phyloP scores from a whole-genome alignment of 345 rosid genomes.

The Stellera chamaejasme region DNA sequence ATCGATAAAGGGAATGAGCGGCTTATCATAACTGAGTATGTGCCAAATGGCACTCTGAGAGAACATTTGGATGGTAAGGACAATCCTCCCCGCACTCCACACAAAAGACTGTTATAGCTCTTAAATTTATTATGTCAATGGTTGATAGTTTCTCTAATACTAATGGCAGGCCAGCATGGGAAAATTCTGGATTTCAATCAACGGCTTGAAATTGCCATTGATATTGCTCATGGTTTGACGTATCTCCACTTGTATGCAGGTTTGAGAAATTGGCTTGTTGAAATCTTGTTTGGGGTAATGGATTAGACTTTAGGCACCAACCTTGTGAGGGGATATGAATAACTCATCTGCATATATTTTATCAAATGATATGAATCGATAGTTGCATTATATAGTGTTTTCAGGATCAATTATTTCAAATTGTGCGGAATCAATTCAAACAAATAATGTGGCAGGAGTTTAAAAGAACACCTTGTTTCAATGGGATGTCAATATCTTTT shows the following conservation, averaged over 20 bases:
- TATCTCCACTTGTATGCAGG: slow-evolving; percentile 93
- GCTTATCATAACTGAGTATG: slow-evolving; percentile 86
- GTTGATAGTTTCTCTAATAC: slow-evolving; percentile 1
- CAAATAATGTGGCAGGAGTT: too few species aligned
- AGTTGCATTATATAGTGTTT: too few species aligned
- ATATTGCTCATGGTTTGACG: slow-evolving; percentile 91
- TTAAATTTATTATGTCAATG: too few species aligned
- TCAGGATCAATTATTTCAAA: too few species aligned
- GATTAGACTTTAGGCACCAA: too few species aligned
- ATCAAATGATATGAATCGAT: too few species aligned
- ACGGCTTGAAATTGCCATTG: slow-evolving; percentile 86
- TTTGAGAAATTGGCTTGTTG: slow-evolving; percentile 8
- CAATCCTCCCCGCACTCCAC: neutral
- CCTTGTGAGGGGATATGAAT: too few species aligned
- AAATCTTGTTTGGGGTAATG: too few species aligned
- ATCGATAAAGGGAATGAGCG: slow-evolving; percentile 77
- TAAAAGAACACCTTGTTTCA: too few species aligned
- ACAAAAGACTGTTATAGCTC: neutral
- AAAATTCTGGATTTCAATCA: slow-evolving; percentile 78
- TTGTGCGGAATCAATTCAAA: too few species aligned
- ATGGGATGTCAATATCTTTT: too few species aligned
- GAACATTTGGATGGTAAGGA: slow-evolving; percentile 92
- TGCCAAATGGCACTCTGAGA: slow-evolving; percentile 88
- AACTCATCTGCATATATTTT: too few species aligned
- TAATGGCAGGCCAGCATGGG: slow-evolving; percentile 48